A percentile compares a stretch with the other conserved stretches of the same genome.
These are phyloP conservation scores for Botryotinia narcissicola DNA, from an alignment of 2,329 filamentous ascomycete genomes.

Conservation along the genomic window DNA sequence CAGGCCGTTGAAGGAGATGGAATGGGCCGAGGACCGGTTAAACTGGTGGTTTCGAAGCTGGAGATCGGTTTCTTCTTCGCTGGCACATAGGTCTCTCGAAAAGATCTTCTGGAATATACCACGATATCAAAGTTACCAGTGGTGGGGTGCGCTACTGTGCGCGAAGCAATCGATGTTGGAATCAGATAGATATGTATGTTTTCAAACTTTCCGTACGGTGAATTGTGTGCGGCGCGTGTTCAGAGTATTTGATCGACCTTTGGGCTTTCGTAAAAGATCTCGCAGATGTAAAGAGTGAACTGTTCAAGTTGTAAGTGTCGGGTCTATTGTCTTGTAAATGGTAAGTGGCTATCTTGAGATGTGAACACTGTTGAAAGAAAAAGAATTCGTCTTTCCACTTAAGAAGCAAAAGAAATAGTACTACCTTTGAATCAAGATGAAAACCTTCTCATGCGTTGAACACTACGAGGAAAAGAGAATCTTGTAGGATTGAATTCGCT, in stretches of 20 bases:
- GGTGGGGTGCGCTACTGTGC: slow-evolving; percentile 16
- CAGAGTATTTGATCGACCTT: background rate
- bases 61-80: slow-evolving; percentile 37
- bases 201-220: background rate
- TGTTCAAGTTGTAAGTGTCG: slow-evolving; percentile 1
- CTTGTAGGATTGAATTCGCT: background rate
- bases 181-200: slow-evolving; percentile 1
- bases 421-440: background rate
- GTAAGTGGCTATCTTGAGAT: slow-evolving; percentile 18
- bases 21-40: slow-evolving; percentile 24
- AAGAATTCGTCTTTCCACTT: background rate
- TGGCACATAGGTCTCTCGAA: slow-evolving; percentile 39
- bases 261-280: background rate
- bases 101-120: slow-evolving; percentile 33
- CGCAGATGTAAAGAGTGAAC: slow-evolving; percentile 7
- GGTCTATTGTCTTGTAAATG: slow-evolving; percentile 12
- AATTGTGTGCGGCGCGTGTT: background rate
- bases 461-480: background rate
- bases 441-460: background rate
- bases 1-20: slow-evolving; percentile 25
- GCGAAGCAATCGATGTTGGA: slow-evolving; percentile 13
- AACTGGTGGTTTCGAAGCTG: slow-evolving; percentile 34
- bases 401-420: background rate
- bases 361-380: slow-evolving; percentile 20
- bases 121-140: slow-evolving; percentile 22